Base-by-base conservation (phyloP, 2,329 filamentous ascomycete genomes). In the Paraphoma sp. region DNA sequence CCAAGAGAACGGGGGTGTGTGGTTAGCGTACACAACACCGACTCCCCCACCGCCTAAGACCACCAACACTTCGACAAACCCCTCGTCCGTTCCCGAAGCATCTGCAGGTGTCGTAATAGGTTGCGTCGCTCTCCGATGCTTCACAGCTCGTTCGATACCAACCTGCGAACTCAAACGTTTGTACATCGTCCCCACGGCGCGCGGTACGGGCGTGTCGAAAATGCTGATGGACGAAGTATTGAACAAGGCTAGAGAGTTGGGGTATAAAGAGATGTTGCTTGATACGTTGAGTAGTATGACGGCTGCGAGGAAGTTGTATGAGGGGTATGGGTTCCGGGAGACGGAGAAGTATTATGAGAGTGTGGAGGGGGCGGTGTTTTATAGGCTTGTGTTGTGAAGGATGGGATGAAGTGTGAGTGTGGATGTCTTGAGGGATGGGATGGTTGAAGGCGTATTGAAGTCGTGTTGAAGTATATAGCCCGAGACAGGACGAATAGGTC, bases 111-210 rank as follows among this genome's bases (percentile, higher is more conserved):
- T 49, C 55, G 18, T 53, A 4, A 65, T 86, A 1, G 84, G 84
- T 4, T 86, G 82, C 63, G 78, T 86, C 9, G 83, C 79, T 12
- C 65, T 86, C 1, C 79, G 84, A 12, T 70, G 76, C 2, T 76
- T 82, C 38, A 56, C 36, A 17, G 51, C 57, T 12, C 48, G 54
- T 18, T 18, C 54, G 6, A 41, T 45, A 14, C 18, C 55, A 12
- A 70, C 68, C 17, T 83, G 81, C 62, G 86, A 88, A 68, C 82
- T 87, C 75, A 88, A 88, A 67, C 78, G 85, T 1, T 74, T 88
- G 0, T 88, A 85, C 61, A 78, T 85, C 8, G 57, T 73, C 2
- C 82, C 82, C 0, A 65, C 74, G 41, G 79, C 79, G 1, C 79
- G 85, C 23, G 82, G 84, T 2, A 62, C 77, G 11, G 83, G 84